Evolutionary conservation across 2,329 filamentous ascomycete species (phyloP), one percentile per base, ranked within the genome.

Genomic region (Colletotrichum costaricense): DNA sequence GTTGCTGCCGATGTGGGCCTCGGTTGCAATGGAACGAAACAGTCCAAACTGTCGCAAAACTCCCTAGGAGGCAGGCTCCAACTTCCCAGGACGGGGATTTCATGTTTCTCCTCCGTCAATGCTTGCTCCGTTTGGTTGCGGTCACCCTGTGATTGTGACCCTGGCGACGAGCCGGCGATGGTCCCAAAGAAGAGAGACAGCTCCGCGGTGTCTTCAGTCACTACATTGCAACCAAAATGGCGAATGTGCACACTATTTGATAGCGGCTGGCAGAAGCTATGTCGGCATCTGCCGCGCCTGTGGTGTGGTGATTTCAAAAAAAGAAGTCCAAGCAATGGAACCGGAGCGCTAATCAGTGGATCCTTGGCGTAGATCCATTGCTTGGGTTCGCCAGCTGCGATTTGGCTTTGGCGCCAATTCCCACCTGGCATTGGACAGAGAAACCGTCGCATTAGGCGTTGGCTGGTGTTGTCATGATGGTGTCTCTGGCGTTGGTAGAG

Each of bases 361-460:
- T 55, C 60, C 67, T 70, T 62, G 70, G 67, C 55, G 70, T 70
- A 67, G 67, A 73, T 73, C 70, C 26, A 30, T 63, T 63, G 38
- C 38, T 72, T 49, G 58, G 22, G 60, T 56, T 54, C 42, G 46
- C 28, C 46, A 63, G 11, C 33, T 30, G n/a, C 11, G 30, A 64
- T 33, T 52, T 72, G 64, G 49, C 69, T 60, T 60, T 67, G 54
- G 30, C 52, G 66, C 42, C 42, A 49, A 8, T 22, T 59, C 58
- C 22, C 46, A 30, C 57, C 57, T 57, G 52, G 56, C 46, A 49
- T 7, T n/a, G 42, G 42, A 49, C 42, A 60, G 54, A 56, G 26
- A 38, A 22, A 35, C 60, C 22, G 67, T 58, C 22, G 38, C 22
- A 64, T 28, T 22, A 69, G 54, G 28, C 38, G 24, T 63, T 33